Evolutionary conservation across 345 rosid genomes (phyloP).

Genomic region (Leavenworthia alabamica): DNA sequence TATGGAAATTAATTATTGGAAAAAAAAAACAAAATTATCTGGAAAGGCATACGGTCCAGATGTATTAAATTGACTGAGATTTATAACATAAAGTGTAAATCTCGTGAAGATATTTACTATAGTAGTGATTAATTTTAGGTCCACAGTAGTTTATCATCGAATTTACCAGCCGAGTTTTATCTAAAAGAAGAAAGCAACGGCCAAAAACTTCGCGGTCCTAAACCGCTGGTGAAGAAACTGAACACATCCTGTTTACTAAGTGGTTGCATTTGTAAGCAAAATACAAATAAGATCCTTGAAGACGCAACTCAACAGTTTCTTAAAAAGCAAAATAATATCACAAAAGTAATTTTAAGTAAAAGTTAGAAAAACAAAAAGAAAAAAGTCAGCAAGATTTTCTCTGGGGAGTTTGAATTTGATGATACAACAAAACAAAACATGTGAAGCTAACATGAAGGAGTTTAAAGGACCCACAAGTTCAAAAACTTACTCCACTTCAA

Average conservation of each 20-base stretch:
- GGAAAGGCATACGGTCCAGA: background rate
- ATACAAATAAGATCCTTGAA: slow-evolving; percentile 5
- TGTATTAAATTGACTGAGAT: slow-evolving; percentile 7
- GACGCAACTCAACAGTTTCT: slow-evolving; percentile 1
- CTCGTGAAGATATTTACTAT: slow-evolving; percentile 20
- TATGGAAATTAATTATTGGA: background rate
- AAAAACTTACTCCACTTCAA: slow-evolving; percentile 19
- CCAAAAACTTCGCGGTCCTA: slow-evolving; percentile 17
- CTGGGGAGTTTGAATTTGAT: slow-evolving; percentile 10
- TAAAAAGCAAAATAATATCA: background rate
- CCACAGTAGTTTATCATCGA: background rate
- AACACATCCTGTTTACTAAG: slow-evolving; percentile 15
- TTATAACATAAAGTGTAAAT: background rate
- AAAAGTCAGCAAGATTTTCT: slow-evolving; percentile 17
- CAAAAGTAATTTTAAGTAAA: background rate
- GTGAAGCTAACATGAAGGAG: slow-evolving; percentile 20
- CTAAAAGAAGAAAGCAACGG: background rate
- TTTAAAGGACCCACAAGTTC: slow-evolving; percentile 5
- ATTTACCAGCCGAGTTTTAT: background rate
- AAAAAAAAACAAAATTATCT: background rate
- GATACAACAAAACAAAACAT: slow-evolving; percentile 33
- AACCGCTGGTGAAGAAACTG: background rate
- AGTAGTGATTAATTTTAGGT: background rate
- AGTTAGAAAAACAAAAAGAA: background rate
- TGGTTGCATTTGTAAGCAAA: slow-evolving; percentile 16